Evolutionary conservation across 805 yeast species (phyloP), one percentile per base, ranked within the genome.

Genomic region (Candida glaebosa): DNA sequence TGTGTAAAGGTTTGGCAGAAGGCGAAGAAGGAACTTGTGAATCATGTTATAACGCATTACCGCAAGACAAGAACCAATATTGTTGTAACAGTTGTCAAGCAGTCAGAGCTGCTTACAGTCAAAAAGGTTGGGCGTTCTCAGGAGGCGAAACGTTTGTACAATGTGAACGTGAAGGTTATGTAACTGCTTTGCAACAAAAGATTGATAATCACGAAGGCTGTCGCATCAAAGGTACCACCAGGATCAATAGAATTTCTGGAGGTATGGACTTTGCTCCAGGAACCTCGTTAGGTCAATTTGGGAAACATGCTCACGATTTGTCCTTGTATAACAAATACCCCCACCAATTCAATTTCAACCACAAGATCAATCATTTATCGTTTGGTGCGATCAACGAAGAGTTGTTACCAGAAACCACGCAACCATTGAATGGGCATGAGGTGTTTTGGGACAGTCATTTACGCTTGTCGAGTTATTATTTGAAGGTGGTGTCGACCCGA

Each of bases 231-330:
- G 99, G 99, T 22, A 71, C 76, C 17, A 83, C 95, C 5, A 69
- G 78, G 51, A 79, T 93, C 56, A 87, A 87, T 63, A 79, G 95
- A 65, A 84, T 93, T 34, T 82, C 84, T 17, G 99, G 99, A 37
- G 85, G 87, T 55, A 66, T 93, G 48, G 98, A 93, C 67, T 89
- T 93, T 73, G 96, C 97, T 1, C 98, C 99, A 3, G 99, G 99
- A 31, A 80, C 84, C 18, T 81, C 95, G 2, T 73, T 71, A 53
- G 76, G 82, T 31, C 61, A 65, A 43, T 62, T 66, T 7, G 79
- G 78, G 14, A 73, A 75, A 38, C 99, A 93, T 60, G 73, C 78
- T 44, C 99, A 93, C 66, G 99, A 93, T 57, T 63, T 85, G 41
- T 84, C 96, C 5, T 70, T 87, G 40, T 93, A 77, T 64, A 66